A percentile compares a stretch with the other conserved stretches of the same genome.
These are phyloP conservation scores for Neonothopanus nambi DNA, from an alignment of 1,284 basidiomycete genomes.

Conservation along the genomic window DNA sequence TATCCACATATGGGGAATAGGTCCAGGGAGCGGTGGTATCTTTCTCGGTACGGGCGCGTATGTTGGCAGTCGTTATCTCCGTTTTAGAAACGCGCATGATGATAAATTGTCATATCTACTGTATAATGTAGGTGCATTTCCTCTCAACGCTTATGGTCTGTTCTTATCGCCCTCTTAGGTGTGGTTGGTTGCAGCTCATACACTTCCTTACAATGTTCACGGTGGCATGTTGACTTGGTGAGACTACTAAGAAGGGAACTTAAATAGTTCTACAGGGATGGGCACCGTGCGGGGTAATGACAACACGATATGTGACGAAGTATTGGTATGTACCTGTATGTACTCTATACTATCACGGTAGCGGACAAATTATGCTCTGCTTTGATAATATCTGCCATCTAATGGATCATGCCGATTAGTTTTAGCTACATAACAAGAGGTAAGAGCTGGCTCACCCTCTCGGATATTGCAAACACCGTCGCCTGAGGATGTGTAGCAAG, in stretches of 20 bases:
- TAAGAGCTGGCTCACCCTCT: background rate
- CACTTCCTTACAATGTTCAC: background rate
- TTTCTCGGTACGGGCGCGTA: constrained; percentile 26
- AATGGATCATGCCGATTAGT: background rate
- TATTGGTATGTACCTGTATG: too few species aligned
- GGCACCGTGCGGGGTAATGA: too few species aligned
- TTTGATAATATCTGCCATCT: background rate
- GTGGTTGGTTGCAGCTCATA: background rate
- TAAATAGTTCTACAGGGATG: too few species aligned
- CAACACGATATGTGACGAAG: too few species aligned
- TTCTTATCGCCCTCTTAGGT: background rate
- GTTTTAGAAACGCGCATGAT: constrained; percentile 16
- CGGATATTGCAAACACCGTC: constrained; percentile 7
- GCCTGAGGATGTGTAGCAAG: constrained; percentile 8
- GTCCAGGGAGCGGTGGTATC: constrained; percentile 15
- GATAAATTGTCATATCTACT: constrained; percentile 28
- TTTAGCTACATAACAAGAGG: background rate
- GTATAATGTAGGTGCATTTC: constrained; percentile 26
- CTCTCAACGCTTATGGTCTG: too few species aligned
- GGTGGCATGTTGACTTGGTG: background rate
- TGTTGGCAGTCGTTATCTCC: constrained; percentile 28
- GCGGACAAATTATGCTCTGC: background rate
- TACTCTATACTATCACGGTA: too few species aligned
- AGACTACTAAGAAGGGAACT: background rate
- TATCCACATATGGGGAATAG: constrained; percentile 21